phyloP scores from a whole-genome alignment of 352 stramenopile genomes.

The Globisporangium yorkense region DNA sequence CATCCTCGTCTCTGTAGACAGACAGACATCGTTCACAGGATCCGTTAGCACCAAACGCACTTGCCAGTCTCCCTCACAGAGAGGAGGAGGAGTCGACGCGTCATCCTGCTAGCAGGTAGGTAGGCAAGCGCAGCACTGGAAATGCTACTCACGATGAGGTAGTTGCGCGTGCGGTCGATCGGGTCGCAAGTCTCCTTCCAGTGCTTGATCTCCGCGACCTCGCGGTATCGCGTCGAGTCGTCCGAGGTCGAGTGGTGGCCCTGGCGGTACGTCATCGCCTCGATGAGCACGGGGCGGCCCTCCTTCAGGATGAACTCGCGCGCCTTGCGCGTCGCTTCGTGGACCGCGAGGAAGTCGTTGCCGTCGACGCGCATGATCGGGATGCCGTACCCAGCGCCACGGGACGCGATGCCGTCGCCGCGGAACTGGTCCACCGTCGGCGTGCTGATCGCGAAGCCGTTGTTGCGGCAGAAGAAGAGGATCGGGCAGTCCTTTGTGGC shows the following conservation, averaged over 20 bases:
- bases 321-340: slow-evolving; percentile 88
- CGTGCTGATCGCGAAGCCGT: slow-evolving; percentile 98
- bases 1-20: slow-evolving; percentile 55
- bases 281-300: slow-evolving; percentile 92
- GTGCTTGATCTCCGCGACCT: slow-evolving; percentile 89
- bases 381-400: slow-evolving; percentile 95
- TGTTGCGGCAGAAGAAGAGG: slow-evolving; percentile 98
- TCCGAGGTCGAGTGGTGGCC: slow-evolving; percentile 98
- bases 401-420: slow-evolving; percentile 94
- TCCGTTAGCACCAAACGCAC: slow-evolving; percentile 3
- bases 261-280: slow-evolving; percentile 98
- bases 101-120: too few relatives aligned
- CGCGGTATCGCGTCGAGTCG: slow-evolving; percentile 95
- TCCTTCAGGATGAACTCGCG: slow-evolving; percentile 88
- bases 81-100: background rate
- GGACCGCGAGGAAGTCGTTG: slow-evolving; percentile 96
- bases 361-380: slow-evolving; percentile 96
- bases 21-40: background rate
- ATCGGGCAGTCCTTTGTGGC: slow-evolving; percentile 94
- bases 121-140: background rate
- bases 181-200: slow-evolving; percentile 89
- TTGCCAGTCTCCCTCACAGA: background rate
- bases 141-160: slow-evolving; percentile 68
- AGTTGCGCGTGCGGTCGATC: slow-evolving; percentile 88
- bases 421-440: slow-evolving; percentile 94